Conservation (phyloP, 306 rosid genomes). For the Inga leiocalycina region DNA sequence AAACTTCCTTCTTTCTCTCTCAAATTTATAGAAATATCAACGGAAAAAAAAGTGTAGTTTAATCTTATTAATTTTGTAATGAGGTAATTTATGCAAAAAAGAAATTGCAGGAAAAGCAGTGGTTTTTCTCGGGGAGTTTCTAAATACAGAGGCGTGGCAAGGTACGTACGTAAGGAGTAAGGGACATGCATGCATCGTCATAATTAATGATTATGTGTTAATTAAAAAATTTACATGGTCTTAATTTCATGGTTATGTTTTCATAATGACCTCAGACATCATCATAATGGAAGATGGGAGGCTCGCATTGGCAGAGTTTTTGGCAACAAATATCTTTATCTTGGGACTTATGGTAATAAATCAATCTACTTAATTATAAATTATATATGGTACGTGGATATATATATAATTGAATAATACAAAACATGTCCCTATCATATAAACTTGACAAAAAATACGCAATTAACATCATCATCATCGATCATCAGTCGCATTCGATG, state of each 20-base stretch:
- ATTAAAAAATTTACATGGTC: neutral
- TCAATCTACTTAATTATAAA: neutral
- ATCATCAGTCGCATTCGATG: conserved; percentile 13
- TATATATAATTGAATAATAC: neutral
- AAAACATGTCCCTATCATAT: neutral
- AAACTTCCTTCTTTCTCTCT: neutral
- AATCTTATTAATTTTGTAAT: neutral
- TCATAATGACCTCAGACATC: conserved; percentile 54
- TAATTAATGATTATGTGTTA: neutral
- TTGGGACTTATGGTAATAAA: conserved; percentile 78
- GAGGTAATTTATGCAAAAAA: neutral
- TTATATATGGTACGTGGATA: neutral
- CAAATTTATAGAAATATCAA: neutral
- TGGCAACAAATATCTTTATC: conserved; percentile 92
- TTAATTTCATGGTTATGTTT: conserved; percentile 2
- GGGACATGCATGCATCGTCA: no score
- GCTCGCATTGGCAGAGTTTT: conserved; percentile 94
- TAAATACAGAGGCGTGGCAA: conserved; percentile 93
- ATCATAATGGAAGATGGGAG: conserved; percentile 98
- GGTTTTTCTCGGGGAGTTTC: conserved; percentile 98
- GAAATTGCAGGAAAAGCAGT: conserved; percentile 76
- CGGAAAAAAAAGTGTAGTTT: neutral
- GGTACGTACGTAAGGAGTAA: conserved; percentile 32
- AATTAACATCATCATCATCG: neutral
- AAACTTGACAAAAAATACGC: neutral